These are phyloP conservation scores for Selaginella moellendorffii DNA, from an alignment of 75 land plant species.

Conservation along the genomic window DNA sequence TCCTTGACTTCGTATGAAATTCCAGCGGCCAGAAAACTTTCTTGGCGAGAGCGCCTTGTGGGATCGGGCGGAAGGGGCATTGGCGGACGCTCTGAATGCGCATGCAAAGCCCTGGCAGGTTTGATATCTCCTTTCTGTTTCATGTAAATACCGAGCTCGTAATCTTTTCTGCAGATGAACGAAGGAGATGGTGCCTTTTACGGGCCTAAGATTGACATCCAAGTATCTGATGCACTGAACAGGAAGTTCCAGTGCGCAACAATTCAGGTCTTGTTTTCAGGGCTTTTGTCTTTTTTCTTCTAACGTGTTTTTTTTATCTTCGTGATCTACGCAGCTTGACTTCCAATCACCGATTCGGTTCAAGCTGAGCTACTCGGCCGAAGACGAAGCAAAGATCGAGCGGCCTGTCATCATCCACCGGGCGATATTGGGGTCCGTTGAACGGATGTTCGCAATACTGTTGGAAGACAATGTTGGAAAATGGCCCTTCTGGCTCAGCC, in stretches of 20 bases:
- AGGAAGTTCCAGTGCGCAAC: slow-evolving; percentile 99
- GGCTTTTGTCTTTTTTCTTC: not conserved
- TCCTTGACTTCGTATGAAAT: too few relatives aligned
- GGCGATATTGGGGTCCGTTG: slow-evolving; percentile 87
- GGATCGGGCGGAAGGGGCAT: slow-evolving; percentile 77
- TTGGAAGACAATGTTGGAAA: slow-evolving; percentile 96
- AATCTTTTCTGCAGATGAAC: slow-evolving; percentile 42
- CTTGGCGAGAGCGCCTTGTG: slow-evolving; percentile 79
- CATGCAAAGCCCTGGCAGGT: slow-evolving; percentile 97
- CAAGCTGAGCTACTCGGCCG: slow-evolving; percentile 66
- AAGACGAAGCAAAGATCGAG: slow-evolving; percentile 84
- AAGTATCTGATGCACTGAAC: slow-evolving; percentile 92
- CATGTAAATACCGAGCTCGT: not conserved
- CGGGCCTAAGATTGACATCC: slow-evolving; percentile 97
- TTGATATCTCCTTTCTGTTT: slow-evolving; percentile 13
- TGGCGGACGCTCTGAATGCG: slow-evolving; percentile 72
- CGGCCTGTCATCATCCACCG: slow-evolving; percentile 96
- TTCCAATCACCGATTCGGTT: slow-evolving; percentile 88
- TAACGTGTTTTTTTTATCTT: slow-evolving; percentile 1
- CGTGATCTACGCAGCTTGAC: slow-evolving; percentile 54
- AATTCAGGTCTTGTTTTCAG: slow-evolving; percentile 47
- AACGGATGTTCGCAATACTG: slow-evolving; percentile 95
- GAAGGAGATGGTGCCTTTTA: slow-evolving; percentile 99
- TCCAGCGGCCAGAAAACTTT: slow-evolving; percentile 90
- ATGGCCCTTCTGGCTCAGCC: slow-evolving; percentile 99